These are phyloP conservation scores for Curvularia hawaiiensis DNA, from an alignment of 2,329 filamentous ascomycete genomes.

Conservation along the genomic window DNA sequence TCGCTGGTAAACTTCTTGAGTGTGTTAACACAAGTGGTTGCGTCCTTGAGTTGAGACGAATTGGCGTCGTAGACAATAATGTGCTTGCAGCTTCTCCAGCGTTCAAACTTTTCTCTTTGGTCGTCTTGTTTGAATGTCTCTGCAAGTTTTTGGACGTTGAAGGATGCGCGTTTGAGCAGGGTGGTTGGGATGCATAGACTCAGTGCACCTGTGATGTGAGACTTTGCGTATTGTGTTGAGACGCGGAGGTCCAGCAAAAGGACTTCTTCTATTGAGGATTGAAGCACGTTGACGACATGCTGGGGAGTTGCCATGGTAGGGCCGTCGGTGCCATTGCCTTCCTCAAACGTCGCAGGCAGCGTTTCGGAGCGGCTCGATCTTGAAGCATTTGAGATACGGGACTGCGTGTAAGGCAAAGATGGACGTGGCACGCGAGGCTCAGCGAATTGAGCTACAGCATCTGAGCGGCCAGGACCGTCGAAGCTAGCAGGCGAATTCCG, in stretches of 20 bases:
- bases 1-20: constrained; percentile 91
- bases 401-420: constrained; percentile 38
- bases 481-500: constrained; percentile 55
- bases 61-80: constrained; percentile 88
- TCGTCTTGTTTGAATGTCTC: constrained; percentile 79
- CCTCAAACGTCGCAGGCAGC: constrained; percentile 45
- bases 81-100: constrained; percentile 74
- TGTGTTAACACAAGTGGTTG: constrained; percentile 79
- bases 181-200: constrained; percentile 97
- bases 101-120: constrained; percentile 74
- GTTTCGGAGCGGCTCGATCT: constrained; percentile 51
- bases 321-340: constrained; percentile 34
- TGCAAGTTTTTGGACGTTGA: constrained; percentile 84
- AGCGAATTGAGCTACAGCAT: constrained; percentile 42
- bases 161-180: constrained; percentile 85
- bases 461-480: constrained; percentile 43
- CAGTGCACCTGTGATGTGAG: constrained; percentile 78
- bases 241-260: constrained; percentile 86
- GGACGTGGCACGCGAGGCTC: constrained; percentile 39
- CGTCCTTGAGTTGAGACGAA: constrained; percentile 80
- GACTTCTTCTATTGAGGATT: constrained; percentile 57
- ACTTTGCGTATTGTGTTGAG: constrained; percentile 77
- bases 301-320: constrained; percentile 54
- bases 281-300: constrained; percentile 55
- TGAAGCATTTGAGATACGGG: constrained; percentile 21